These are phyloP conservation scores for Candida namnaoensis DNA, from an alignment of 805 yeast genomes.

Conservation along the genomic window DNA sequence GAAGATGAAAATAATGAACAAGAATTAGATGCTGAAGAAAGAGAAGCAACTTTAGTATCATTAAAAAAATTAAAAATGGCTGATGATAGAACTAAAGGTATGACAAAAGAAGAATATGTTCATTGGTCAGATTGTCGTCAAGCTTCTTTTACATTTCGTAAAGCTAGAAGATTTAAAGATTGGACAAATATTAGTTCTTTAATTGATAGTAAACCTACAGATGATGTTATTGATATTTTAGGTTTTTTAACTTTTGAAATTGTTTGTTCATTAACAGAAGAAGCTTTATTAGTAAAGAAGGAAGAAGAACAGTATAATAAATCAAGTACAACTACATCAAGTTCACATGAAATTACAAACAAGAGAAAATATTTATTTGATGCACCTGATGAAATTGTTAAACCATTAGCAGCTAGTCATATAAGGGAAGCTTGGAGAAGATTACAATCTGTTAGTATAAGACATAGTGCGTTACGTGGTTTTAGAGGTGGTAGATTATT, in stretches of 20 bases:
- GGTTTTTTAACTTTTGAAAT: slow-evolving; percentile 96
- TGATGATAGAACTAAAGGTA: slow-evolving; percentile 84
- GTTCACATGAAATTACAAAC: slow-evolving; percentile 28
- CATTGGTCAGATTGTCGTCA: slow-evolving; percentile 99
- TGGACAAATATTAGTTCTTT: slow-evolving; percentile 88
- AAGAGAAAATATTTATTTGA: slow-evolving; percentile 63
- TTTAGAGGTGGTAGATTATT: slow-evolving; percentile 45
- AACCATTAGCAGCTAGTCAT: slow-evolving; percentile 72
- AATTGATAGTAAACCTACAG: slow-evolving; percentile 87
- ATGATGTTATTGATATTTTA: slow-evolving; percentile 91
- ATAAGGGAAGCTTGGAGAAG: slow-evolving; percentile 86
- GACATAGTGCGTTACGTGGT: slow-evolving; percentile 56
- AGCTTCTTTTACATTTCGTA: slow-evolving; percentile 92
- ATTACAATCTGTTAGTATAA: slow-evolving; percentile 49
- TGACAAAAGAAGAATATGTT: slow-evolving; percentile 96
- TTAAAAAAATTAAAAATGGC: slow-evolving; percentile 83
- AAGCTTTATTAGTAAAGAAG: slow-evolving; percentile 73
- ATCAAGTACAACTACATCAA: slow-evolving; percentile 9
- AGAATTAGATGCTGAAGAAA: slow-evolving; percentile 78
- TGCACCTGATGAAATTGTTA: slow-evolving; percentile 78
- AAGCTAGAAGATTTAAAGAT: slow-evolving; percentile 88
- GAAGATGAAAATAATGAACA: slow-evolving; percentile 60
- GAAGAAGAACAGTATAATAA: slow-evolving; percentile 46
- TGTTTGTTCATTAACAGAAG: slow-evolving; percentile 90
- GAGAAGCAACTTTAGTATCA: slow-evolving; percentile 85